Percentiles rank a stretch among this genome's conserved stretches.
phyloP scores from a whole-genome alignment of 352 stramenopile genomes.

The Phytophthora podocarpi region DNA sequence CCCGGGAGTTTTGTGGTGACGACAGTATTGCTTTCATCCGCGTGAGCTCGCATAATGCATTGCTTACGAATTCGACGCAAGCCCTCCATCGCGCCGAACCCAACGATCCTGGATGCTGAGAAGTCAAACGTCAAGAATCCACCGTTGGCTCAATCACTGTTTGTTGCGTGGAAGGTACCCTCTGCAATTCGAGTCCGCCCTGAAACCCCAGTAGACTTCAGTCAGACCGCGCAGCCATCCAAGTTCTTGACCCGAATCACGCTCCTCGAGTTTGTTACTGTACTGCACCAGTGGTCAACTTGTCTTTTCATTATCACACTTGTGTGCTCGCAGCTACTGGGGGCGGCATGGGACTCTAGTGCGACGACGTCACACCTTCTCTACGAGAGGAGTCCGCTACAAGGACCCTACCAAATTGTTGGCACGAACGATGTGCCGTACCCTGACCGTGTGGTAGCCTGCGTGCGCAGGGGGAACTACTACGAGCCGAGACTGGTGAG shows the following conservation, averaged over 20 bases:
- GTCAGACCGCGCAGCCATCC: neutral
- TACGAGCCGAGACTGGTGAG: slow-evolving; percentile 46
- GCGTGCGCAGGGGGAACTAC: slow-evolving; percentile 19
- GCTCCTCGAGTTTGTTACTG: neutral
- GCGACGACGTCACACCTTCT: neutral
- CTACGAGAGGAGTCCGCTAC: slow-evolving; percentile 16
- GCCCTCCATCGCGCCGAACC: neutral
- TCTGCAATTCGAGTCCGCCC: slow-evolving; percentile 2
- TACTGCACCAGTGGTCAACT: slow-evolving; percentile 21
- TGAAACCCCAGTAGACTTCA: neutral
- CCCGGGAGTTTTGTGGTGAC: neutral
- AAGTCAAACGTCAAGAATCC: neutral
- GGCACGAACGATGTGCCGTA: slow-evolving; percentile 55
- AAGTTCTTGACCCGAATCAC: neutral
- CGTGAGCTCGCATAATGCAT: neutral
- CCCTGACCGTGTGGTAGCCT: slow-evolving; percentile 48
- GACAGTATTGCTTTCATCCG: neutral
- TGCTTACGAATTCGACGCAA: neutral
- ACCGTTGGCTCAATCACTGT: neutral
- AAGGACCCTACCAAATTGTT: slow-evolving; percentile 26
- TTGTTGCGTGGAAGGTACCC: neutral
- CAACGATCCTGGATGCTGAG: neutral
- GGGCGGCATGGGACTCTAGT: slow-evolving; percentile 31
- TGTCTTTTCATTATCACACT: slow-evolving; percentile 40
- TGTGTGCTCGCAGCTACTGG: slow-evolving; percentile 42